Evolutionary conservation across 768 basidiomycete species (phyloP), one percentile per base, ranked within the genome.

Genomic region (Suillus americanus): DNA sequence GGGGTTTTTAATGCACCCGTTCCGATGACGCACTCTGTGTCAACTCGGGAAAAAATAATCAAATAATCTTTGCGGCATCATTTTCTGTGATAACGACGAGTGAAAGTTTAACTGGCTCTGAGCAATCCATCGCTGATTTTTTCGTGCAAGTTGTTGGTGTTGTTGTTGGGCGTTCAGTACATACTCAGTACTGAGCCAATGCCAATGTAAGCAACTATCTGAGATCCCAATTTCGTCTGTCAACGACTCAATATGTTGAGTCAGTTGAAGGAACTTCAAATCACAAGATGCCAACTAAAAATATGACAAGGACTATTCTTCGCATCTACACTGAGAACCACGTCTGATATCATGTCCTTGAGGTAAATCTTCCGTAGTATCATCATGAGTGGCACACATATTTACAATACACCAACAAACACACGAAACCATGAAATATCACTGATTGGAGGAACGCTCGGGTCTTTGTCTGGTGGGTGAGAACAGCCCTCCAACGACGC

Each of bases 401-500:
- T 10, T 30, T 20, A 54, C 20, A 54, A 18, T 28, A 28, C 18
- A 28, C 40, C 25, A 59, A 57, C 5, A 57, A 20, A 38, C 25
- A 40, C 37, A 25, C 23, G 2, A 57, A 25, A 37, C 35, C 37
- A 57, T 23, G 13, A 18, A 57, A 18, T 25, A 55, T 56, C 35
- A 35, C 35, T 56, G 55, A 37, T 23, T 56, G 25, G 57, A 78
- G 12, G 70, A 33, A 20, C 71, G 73, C 66, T 74, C 76, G 20
- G 69, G 62, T 55, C 73, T 67, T 55, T 71, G 70, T 61, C 76
- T 73, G 3, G 72, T 60, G 30, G 81, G 81, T 51, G 91, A 83
- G 64, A 90, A 81, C 37, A 94, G 77, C 0, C 92, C 92, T 16
- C 92, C 92, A 7, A 94, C 88, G 16, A 93, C 93, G 67, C 87